phyloP scores from a whole-genome alignment of 2,329 filamentous ascomycete genomes.

The Fusarium sp. region DNA sequence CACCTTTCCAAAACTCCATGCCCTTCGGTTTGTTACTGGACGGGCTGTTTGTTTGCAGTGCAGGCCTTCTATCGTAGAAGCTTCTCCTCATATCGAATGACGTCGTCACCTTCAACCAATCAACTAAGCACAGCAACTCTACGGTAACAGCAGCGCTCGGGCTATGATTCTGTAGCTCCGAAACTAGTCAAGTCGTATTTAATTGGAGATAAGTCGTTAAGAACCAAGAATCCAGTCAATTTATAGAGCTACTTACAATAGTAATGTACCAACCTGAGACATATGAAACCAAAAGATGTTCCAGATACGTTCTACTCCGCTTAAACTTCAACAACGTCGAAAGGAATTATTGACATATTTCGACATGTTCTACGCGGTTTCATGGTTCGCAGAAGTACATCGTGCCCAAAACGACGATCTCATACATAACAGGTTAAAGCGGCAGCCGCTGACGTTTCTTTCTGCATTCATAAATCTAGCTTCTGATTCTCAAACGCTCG shows the following conservation, averaged over 20 bases:
- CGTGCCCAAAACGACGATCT: constrained; percentile 14
- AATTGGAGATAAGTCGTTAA: background rate
- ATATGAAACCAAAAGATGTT: background rate
- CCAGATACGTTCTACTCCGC: background rate
- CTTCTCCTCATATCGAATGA: constrained; percentile 31
- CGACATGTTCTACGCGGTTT: background rate
- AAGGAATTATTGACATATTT: background rate
- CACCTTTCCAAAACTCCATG: constrained; percentile 9
- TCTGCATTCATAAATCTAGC: constrained; percentile 10
- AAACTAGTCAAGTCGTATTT: background rate
- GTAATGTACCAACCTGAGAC: background rate
- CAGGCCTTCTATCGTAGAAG: background rate
- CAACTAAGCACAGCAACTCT: background rate
- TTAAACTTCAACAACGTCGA: background rate
- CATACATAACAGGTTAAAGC: constrained; percentile 15
- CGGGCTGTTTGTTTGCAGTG: background rate
- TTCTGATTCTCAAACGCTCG: constrained; percentile 3
- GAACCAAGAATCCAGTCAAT: background rate
- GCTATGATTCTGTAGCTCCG: constrained; percentile 2
- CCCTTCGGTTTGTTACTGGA: background rate
- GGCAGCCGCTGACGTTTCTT: constrained; percentile 36
- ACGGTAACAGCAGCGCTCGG: constrained; percentile 2
- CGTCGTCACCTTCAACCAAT: constrained; percentile 24
- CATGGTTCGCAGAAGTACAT: constrained; percentile 1
- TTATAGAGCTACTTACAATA: background rate